Evolutionary conservation across 306 rosid species (phyloP).

Genomic region (Dryas alaskensis): DNA sequence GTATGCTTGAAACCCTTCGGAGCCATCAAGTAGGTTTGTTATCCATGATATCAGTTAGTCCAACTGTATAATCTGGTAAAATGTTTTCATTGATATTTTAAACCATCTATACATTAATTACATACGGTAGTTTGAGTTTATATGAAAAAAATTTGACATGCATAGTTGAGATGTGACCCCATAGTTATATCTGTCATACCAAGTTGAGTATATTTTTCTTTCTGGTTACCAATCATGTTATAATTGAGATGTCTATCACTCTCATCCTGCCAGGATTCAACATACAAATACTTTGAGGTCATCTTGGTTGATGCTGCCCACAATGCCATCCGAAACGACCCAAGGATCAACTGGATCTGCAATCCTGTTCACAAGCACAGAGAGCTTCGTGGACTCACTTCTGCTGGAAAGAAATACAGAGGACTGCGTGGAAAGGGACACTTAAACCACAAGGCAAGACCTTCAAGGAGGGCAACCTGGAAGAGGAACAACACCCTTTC

Average conservation of each 20-base stretch:
- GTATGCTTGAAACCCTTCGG: too few relatives aligned
- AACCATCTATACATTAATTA: background rate
- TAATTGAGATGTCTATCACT: background rate
- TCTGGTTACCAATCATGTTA: background rate
- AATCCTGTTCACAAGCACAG: slow-evolving; percentile 37
- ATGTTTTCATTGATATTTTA: background rate
- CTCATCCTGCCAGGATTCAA: slow-evolving; percentile 4
- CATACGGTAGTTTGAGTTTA: too few relatives aligned
- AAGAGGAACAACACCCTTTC: slow-evolving; percentile 39
- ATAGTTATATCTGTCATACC: background rate
- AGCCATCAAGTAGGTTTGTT: background rate
- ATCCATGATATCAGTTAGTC: background rate
- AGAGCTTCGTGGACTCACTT: slow-evolving; percentile 62
- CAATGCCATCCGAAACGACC: slow-evolving; percentile 28
- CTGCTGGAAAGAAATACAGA: slow-evolving; percentile 79
- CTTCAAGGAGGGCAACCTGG: slow-evolving; percentile 65
- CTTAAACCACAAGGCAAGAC: slow-evolving; percentile 59
- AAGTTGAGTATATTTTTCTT: background rate
- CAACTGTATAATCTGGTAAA: background rate
- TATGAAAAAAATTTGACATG: too few relatives aligned
- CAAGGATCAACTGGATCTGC: slow-evolving; percentile 30
- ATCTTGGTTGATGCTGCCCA: slow-evolving; percentile 27
- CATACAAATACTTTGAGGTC: slow-evolving; percentile 23
- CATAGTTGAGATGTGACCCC: background rate
- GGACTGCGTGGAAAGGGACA: slow-evolving; percentile 81